Evolutionary conservation across 139 green algal genomes (phyloP).

Genomic region (Tetraselmis striata): DNA sequence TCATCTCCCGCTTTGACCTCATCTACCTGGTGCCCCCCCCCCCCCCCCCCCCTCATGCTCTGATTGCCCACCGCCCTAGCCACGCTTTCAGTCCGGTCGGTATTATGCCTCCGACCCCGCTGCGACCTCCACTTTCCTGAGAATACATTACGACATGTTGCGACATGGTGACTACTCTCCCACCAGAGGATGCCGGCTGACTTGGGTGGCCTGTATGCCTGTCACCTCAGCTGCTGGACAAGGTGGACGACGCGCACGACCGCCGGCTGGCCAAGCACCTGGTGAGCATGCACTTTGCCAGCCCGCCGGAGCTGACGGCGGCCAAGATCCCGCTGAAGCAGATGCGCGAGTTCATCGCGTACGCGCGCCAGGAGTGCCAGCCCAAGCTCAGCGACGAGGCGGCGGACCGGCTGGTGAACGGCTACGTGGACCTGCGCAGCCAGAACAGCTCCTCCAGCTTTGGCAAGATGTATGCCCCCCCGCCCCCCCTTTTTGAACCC

Average conservation of each 20-base stretch:
- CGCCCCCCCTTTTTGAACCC: not conserved
- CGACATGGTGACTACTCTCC: too few relatives aligned
- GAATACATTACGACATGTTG: too few relatives aligned
- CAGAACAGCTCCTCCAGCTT: constrained; percentile 29
- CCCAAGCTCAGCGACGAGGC: constrained; percentile 73
- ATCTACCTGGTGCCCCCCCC: constrained; percentile 95
- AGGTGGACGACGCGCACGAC: constrained; percentile 74
- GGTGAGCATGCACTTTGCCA: constrained; percentile 75
- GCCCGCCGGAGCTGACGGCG: not conserved
- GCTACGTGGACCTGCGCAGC: constrained; percentile 80
- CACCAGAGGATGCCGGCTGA: too few relatives aligned
- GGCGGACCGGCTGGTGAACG: constrained; percentile 58
- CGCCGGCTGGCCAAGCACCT: constrained; percentile 82
- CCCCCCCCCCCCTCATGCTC: too few relatives aligned
- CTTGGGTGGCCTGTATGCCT: too few relatives aligned
- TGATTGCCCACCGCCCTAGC: not conserved
- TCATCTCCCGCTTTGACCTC: constrained; percentile 91
- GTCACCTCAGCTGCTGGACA: constrained; percentile 79
- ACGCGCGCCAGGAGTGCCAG: constrained; percentile 58
- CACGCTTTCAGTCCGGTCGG: too few relatives aligned
- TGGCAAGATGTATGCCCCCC: constrained; percentile 35
- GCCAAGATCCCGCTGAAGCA: constrained; percentile 47
- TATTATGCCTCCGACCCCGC: too few relatives aligned
- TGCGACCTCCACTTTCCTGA: too few relatives aligned
- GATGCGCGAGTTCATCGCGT: constrained; percentile 86